Percentiles rank a stretch among this genome's conserved stretches.
Evolutionary conservation across 2,329 filamentous ascomycete genomes (phyloP).

Genomic region (Cercospora beticola): DNA sequence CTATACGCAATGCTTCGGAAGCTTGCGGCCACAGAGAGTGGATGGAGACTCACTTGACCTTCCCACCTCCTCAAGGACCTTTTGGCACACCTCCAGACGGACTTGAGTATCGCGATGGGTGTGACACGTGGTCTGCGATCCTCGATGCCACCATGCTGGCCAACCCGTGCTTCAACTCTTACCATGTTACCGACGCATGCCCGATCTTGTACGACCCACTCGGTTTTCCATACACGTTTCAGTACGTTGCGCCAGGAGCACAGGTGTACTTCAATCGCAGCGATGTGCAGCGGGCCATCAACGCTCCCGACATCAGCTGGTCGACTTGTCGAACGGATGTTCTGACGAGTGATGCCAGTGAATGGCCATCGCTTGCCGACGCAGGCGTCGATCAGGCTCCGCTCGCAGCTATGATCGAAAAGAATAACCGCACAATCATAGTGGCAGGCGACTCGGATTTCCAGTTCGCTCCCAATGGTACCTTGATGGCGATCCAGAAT

Average conservation of each 20-base stretch:
- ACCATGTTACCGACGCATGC: conserved; percentile 34
- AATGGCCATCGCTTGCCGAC: conserved; percentile 16
- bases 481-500: conserved; percentile 33
- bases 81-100: conserved; percentile 34
- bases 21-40: conserved; percentile 43
- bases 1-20: conserved; percentile 38
- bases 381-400: background rate
- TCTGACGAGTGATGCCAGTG: background rate
- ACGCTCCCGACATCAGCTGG: conserved; percentile 34
- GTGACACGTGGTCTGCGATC: conserved; percentile 37
- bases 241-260: background rate
- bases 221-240: conserved; percentile 8
- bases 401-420: conserved; percentile 29
- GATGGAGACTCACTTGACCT: conserved; percentile 50
- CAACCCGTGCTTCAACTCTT: conserved; percentile 38
- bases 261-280: conserved; percentile 36
- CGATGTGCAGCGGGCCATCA: conserved; percentile 38
- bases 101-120: conserved; percentile 20
- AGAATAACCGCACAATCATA: conserved; percentile 36
- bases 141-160: conserved; percentile 33
- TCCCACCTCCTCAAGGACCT: conserved; percentile 34
- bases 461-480: conserved; percentile 31
- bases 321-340: conserved; percentile 29
- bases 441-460: conserved; percentile 31
- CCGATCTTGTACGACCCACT: conserved; percentile 29